Evolutionary conservation across 1,284 basidiomycete species (phyloP).

Genomic region (Moesziomyces sp.): DNA sequence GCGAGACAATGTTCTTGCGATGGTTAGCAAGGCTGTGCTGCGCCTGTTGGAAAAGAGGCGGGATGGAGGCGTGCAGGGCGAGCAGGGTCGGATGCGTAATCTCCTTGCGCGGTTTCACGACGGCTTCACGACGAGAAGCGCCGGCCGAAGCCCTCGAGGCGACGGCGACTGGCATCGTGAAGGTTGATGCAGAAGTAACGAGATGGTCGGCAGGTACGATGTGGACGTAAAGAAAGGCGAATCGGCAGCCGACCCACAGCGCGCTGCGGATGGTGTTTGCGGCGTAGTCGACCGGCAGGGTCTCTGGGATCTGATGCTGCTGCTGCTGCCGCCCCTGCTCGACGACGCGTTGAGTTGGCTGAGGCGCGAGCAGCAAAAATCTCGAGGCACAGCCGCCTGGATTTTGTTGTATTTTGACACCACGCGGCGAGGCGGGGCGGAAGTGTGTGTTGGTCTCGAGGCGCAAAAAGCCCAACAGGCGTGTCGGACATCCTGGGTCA

Average conservation of each 20-base stretch:
- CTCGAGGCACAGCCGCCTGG: not conserved
- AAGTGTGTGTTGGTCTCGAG: constrained; percentile 27
- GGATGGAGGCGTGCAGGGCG: constrained; percentile 36
- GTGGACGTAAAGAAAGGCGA: not conserved
- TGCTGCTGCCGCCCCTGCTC: not conserved
- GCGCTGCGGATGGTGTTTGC: not conserved
- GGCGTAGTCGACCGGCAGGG: no score
- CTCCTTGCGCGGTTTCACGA: constrained; percentile 26
- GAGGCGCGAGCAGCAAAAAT: not conserved
- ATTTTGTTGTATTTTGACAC: constrained; percentile 8
- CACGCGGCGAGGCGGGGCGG: not conserved
- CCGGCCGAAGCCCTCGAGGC: constrained; percentile 37
- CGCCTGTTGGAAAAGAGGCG: constrained; percentile 77
- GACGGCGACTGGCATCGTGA: constrained; percentile 44
- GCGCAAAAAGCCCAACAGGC: constrained; percentile 4
- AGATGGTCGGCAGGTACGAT: not conserved
- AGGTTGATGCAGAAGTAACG: not conserved
- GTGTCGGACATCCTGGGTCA: constrained; percentile 25
- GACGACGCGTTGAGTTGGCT: not conserved
- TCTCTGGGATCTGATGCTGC: no score
- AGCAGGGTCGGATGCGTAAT: constrained; percentile 26
- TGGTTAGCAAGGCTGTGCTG: constrained; percentile 86
- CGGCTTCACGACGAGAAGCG: constrained; percentile 14
- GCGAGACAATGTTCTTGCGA: constrained; percentile 87
- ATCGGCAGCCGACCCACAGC: no score